Evolutionary conservation across 1,284 basidiomycete species (phyloP).

Genomic region (Ceratobasidium sp.): DNA sequence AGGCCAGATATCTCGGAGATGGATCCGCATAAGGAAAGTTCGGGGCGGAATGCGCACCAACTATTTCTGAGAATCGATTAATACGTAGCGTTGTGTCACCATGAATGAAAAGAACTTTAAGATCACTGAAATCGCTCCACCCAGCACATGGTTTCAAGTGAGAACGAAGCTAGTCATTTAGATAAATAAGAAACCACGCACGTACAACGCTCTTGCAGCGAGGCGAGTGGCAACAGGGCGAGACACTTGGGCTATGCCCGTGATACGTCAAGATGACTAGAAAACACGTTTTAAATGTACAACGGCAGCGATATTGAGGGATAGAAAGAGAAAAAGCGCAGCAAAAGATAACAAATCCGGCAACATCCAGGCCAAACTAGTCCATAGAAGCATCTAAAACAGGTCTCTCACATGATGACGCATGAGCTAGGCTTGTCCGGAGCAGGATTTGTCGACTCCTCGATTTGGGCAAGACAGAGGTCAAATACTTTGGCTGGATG

Average conservation of each 20-base stretch:
- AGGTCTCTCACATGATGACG: constrained; percentile 67
- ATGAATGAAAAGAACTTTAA: background rate
- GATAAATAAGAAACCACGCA: constrained; percentile 28
- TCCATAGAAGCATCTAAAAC: constrained; percentile 23
- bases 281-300: constrained; percentile 15
- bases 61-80: constrained; percentile 7
- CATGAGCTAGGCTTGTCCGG: constrained; percentile 65
- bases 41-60: constrained; percentile 15
- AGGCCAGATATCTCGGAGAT: constrained; percentile 74
- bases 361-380: constrained; percentile 20
- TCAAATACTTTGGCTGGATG: constrained; percentile 84
- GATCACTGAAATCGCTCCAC: background rate
- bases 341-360: background rate
- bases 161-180: background rate
- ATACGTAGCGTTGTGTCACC: background rate
- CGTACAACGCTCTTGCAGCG: constrained; percentile 12
- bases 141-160: constrained; percentile 22
- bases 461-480: constrained; percentile 85
- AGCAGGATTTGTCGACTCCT: constrained; percentile 56
- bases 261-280: constrained; percentile 18
- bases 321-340: background rate
- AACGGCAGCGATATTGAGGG: background rate
- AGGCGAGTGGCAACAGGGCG: constrained; percentile 9
- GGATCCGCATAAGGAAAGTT: constrained; percentile 60
- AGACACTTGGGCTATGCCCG: constrained; percentile 2